phyloP scores from a whole-genome alignment of 306 rosid species.

The Acacia crassicarpa region DNA sequence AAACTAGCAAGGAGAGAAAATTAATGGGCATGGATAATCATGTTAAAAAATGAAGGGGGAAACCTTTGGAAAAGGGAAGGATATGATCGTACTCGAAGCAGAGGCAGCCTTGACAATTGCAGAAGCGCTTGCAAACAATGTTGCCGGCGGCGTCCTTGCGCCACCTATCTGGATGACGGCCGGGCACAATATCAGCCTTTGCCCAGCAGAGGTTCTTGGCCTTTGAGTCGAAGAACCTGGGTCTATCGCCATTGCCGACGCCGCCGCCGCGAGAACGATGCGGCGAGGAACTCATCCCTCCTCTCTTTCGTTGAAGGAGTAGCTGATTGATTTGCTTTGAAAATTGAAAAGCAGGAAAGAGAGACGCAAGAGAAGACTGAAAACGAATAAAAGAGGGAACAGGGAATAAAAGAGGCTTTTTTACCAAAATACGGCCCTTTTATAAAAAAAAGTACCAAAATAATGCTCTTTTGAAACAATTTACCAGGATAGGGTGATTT shows the following conservation, averaged over 20 bases:
- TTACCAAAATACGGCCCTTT: too few species aligned
- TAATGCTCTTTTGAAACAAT: too few species aligned
- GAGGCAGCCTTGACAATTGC: conserved; percentile 88
- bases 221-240: conserved; percentile 65
- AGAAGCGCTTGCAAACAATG: conserved; percentile 85
- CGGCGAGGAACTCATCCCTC: conserved; percentile 61
- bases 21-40: neutral
- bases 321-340: neutral
- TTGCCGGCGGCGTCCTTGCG: conserved; percentile 85
- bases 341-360: neutral
- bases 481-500: too few species aligned
- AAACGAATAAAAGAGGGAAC: neutral
- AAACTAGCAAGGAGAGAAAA: conserved; percentile 2
- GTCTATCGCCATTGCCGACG: conserved; percentile 55
- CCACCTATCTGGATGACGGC: conserved; percentile 98
- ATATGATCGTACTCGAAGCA: conserved; percentile 95
- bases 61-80: conserved; percentile 88
- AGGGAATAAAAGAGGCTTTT: neutral
- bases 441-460: too few species aligned
- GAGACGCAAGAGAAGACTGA: neutral
- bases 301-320: neutral
- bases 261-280: conserved; percentile 47
- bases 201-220: conserved; percentile 71
- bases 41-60: neutral
- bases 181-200: conserved; percentile 66